Percentiles rank a stretch among this genome's conserved stretches.
Conservation (phyloP, 306 rosid genomes). For the Fragaria ananassa region DNA sequence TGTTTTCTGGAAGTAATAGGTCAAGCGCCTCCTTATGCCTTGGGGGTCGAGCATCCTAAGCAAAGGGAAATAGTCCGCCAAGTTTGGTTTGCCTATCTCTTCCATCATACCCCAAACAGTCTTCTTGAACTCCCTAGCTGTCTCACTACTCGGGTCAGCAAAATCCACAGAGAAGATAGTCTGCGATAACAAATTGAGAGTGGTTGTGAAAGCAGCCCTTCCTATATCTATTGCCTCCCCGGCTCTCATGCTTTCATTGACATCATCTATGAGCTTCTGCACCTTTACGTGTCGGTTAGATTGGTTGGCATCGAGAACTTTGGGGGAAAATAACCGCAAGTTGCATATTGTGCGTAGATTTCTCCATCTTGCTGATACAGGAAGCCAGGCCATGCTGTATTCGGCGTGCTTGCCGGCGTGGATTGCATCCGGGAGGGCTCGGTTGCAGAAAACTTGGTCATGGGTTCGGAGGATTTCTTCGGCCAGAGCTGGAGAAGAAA, state of each 20-base stretch:
- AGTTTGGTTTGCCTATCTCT: neutral
- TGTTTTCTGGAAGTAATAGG: neutral
- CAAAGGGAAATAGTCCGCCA: neutral
- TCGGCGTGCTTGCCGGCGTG: conserved; percentile 6
- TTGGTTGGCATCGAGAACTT: conserved; percentile 23
- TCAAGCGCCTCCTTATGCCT: neutral
- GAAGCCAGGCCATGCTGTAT: conserved; percentile 27
- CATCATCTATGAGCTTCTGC: conserved; percentile 6
- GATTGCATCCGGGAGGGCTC: conserved; percentile 14
- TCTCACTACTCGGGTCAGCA: conserved; percentile 9
- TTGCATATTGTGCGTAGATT: conserved; percentile 30
- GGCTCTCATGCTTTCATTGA: neutral
- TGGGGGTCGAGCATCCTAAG: conserved; percentile 1
- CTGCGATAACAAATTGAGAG: conserved; percentile 23
- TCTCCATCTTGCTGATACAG: conserved; percentile 27
- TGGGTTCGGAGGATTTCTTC: conserved; percentile 27
- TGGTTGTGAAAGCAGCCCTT: conserved; percentile 7
- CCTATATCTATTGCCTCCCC: conserved; percentile 24
- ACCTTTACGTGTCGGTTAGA: conserved; percentile 12
- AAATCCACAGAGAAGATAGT: conserved; percentile 32
- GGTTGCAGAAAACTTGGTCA: conserved; percentile 29
- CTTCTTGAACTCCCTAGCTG: conserved; percentile 16
- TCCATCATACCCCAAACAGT: neutral
- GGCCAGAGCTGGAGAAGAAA: conserved; percentile 29
- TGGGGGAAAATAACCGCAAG: neutral